A percentile compares a stretch with the other conserved stretches of the same genome.
Conservation (phyloP, 2,329 filamentous ascomycete genomes). For the Pseudocercospora ulei region DNA sequence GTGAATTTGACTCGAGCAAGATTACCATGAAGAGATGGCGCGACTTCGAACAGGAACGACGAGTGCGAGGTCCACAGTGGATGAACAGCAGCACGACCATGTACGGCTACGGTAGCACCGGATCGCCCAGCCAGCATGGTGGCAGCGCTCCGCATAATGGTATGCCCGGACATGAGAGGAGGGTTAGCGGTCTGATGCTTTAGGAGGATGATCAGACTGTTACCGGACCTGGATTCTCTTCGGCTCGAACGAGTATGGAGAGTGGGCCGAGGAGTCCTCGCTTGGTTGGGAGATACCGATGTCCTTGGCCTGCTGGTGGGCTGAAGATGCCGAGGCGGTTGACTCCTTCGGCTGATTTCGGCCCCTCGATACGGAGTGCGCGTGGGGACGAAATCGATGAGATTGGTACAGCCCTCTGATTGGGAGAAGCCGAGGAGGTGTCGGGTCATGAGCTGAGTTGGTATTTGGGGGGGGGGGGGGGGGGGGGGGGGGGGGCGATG, state of each 20-base stretch:
- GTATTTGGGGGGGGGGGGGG: no score
- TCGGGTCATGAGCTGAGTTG: no score
- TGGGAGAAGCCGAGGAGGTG: neutral
- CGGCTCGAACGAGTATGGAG: neutral
- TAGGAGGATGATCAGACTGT: constrained; percentile 10
- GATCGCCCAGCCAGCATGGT: constrained; percentile 11
- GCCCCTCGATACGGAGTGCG: neutral
- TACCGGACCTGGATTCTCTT: constrained; percentile 1
- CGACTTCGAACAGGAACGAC: constrained; percentile 68
- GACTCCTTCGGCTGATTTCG: neutral
- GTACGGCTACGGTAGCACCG: constrained; percentile 16
- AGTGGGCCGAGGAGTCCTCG: neutral
- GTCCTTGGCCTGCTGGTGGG: neutral
- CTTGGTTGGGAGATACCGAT: neutral
- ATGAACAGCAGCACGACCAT: constrained; percentile 11
- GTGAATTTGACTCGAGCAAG: constrained; percentile 96
- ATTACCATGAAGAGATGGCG: constrained; percentile 99
- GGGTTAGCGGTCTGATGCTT: constrained; percentile 21
- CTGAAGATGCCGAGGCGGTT: neutral
- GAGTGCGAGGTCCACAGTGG: constrained; percentile 24
- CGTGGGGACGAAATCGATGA: neutral
- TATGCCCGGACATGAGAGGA: constrained; percentile 23
- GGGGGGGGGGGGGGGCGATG: neutral
- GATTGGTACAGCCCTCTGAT: neutral
- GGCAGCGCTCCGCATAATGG: constrained; percentile 8